Conservation (phyloP, 192 early-diverging fungal genomes). For the Rhizoclosmatium sp. region DNA sequence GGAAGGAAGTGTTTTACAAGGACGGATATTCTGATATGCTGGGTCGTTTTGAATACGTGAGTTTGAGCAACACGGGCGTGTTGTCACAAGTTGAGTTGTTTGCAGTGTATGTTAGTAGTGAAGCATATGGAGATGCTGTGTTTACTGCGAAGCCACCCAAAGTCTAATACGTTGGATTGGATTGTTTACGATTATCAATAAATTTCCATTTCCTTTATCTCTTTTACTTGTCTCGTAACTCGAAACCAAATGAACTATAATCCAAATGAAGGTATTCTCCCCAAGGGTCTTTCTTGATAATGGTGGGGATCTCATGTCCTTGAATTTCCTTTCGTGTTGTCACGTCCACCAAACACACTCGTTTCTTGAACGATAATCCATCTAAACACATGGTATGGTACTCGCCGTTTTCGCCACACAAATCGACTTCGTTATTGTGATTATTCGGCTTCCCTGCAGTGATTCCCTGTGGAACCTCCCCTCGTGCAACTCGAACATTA, state of each 20-base stretch:
- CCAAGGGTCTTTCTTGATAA: background rate
- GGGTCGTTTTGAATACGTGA: constrained; percentile 38
- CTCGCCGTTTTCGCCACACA: constrained; percentile 73
- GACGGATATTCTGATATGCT: constrained; percentile 34
- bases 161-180: background rate
- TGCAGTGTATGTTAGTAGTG: constrained; percentile 24
- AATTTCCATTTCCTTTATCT: no score
- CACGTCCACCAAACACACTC: constrained; percentile 22
- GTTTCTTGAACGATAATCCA: constrained; percentile 46
- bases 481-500: constrained; percentile 3
- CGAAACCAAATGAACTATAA: constrained; percentile 8
- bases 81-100: constrained; percentile 17
- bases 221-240: constrained; percentile 1
- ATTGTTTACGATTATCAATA: no score
- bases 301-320: background rate
- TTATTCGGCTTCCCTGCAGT: constrained; percentile 18
- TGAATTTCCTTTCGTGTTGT: background rate
- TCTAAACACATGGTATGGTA: constrained; percentile 75
- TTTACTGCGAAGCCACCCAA: constrained; percentile 29
- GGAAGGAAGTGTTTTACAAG: constrained; percentile 34
- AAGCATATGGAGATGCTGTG: constrained; percentile 25
- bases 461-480: background rate
- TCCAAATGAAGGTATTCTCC: constrained; percentile 9
- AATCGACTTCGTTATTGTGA: constrained; percentile 49
- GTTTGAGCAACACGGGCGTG: constrained; percentile 29